Conservation (phyloP, 2,329 filamentous ascomycete species). For the Sporothrix pallida region DNA sequence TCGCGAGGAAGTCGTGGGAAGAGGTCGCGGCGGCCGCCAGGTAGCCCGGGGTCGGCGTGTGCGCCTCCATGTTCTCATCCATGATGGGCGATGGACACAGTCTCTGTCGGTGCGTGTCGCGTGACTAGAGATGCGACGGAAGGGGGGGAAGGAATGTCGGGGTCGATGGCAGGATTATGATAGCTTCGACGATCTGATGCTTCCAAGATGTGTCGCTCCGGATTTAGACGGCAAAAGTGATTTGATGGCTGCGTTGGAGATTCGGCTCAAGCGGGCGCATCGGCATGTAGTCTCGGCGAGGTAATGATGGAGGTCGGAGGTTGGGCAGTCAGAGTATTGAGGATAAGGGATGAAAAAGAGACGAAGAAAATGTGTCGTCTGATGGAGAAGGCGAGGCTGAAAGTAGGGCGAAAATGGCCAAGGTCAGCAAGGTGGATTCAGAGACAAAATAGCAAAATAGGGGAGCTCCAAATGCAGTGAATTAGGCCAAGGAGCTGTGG, state of each 20-base stretch:
- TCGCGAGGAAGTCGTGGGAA: slow-evolving; percentile 48
- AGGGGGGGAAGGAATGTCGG: neutral
- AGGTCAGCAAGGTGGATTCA: slow-evolving; percentile 8
- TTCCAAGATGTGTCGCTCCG: neutral
- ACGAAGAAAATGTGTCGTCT: slow-evolving; percentile 11
- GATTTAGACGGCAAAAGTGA: slow-evolving; percentile 11
- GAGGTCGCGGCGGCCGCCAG: slow-evolving; percentile 48
- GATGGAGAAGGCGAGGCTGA: slow-evolving; percentile 11
- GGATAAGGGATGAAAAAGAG: neutral
- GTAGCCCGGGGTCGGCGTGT: slow-evolving; percentile 42
- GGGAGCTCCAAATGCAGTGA: neutral
- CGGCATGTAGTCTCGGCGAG: slow-evolving; percentile 18
- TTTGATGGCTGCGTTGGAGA: neutral
- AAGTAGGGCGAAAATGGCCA: neutral
- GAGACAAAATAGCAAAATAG: neutral
- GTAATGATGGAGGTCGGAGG: neutral
- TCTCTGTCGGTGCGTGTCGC: neutral
- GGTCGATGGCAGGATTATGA: neutral
- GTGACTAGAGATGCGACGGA: neutral
- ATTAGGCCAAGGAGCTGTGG: neutral
- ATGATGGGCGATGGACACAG: slow-evolving; percentile 38
- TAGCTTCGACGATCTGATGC: neutral
- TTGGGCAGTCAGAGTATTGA: neutral
- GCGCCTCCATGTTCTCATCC: slow-evolving; percentile 45
- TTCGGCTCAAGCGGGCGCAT: slow-evolving; percentile 23